Conservation (phyloP, 2,329 filamentous ascomycete genomes). For the Cladophialophora bantiana region DNA sequence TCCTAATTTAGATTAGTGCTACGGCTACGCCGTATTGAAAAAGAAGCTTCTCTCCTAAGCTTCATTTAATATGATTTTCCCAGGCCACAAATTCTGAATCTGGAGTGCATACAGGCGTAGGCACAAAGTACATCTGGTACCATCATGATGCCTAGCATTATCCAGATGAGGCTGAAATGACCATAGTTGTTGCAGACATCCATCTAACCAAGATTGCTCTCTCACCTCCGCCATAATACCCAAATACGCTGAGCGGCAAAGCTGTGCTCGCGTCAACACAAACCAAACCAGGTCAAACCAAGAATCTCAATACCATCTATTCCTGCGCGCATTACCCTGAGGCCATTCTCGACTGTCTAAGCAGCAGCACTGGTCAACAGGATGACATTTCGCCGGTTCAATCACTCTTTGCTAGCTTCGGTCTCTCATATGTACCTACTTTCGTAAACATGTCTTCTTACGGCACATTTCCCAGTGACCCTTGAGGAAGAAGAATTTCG, state of each 20-base stretch:
- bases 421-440: neutral
- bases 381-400: neutral
- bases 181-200: constrained; percentile 51
- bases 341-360: neutral
- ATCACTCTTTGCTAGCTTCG: neutral
- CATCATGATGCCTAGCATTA: constrained; percentile 44
- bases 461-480: neutral
- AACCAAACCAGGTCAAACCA: no score
- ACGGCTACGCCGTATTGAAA: neutral
- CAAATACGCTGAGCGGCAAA: constrained; percentile 52
- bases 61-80: neutral
- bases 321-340: no score
- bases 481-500: neutral
- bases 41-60: neutral
- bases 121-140: constrained; percentile 26
- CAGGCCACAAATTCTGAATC: neutral
- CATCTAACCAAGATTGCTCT: constrained; percentile 56
- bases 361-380: neutral
- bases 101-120: no score
- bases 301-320: no score
- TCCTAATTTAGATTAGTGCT: neutral
- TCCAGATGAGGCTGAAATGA: constrained; percentile 40
- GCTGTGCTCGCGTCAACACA: no score
- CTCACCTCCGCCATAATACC: constrained; percentile 59
- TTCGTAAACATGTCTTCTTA: neutral